Evolutionary conservation across 78 protist species (phyloP).

Genomic region (Dictyostelium capitatum): DNA sequence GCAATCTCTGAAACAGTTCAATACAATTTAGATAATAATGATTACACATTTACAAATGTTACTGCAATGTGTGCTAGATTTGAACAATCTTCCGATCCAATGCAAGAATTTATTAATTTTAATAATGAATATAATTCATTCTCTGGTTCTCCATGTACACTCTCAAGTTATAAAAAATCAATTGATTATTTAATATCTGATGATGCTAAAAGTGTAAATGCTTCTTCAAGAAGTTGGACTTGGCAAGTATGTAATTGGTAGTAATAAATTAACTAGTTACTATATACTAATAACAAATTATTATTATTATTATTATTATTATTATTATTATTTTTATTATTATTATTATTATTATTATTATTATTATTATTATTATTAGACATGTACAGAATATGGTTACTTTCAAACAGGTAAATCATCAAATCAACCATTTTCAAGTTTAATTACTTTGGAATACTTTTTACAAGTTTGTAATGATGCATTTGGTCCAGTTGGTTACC

Average conservation of each 20-base stretch:
- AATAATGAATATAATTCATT: constrained; percentile 50
- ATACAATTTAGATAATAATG: constrained; percentile 73
- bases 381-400: constrained; percentile 39
- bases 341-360: constrained; percentile 46
- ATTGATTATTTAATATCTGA: constrained; percentile 7
- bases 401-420: constrained; percentile 41
- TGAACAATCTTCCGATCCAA: constrained; percentile 18
- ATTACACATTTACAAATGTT: constrained; percentile 36
- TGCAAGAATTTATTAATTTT: constrained; percentile 39
- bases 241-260: constrained; percentile 55
- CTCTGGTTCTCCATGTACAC: constrained; percentile 42
- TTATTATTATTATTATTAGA: constrained; percentile 62
- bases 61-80: constrained; percentile 13
- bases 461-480: constrained; percentile 53
- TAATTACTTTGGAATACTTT: constrained; percentile 59
- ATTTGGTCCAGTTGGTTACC: constrained; percentile 54
- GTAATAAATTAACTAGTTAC: too few species aligned
- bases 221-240: constrained; percentile 49
- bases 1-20: constrained; percentile 56
- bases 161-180: constrained; percentile 24
- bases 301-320: constrained; percentile 35
- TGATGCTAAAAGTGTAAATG: constrained; percentile 21
- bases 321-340: constrained; percentile 31
- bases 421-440: constrained; percentile 60
- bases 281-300: too few species aligned